Percentiles rank a stretch among this genome's conserved stretches.
Evolutionary conservation across 371 early-diverging fungal species (phyloP).

Genomic region (Capniomyces stellatus): DNA sequence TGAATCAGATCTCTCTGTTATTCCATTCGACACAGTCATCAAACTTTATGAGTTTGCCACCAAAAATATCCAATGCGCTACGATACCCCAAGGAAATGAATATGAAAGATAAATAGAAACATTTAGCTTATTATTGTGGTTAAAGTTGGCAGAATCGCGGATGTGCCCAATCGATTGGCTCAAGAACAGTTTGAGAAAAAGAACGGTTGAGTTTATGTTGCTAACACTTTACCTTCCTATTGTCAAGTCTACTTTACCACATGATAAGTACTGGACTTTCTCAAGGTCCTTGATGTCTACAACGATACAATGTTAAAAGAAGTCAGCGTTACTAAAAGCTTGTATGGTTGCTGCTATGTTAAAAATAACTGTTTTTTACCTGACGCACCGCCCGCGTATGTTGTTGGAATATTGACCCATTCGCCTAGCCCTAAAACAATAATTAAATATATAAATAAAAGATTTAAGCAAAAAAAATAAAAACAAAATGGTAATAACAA

Average conservation of each 20-base stretch:
- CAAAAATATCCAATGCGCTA: constrained; percentile 94
- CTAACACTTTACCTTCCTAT: constrained; percentile 58
- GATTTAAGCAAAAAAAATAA: too few species aligned
- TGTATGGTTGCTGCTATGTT: background rate
- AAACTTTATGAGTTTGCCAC: constrained; percentile 67
- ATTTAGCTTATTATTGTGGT: too few species aligned
- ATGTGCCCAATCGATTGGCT: too few species aligned
- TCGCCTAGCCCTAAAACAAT: constrained; percentile 35
- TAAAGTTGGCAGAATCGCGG: too few species aligned
- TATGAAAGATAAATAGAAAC: too few species aligned
- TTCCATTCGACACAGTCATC: constrained; percentile 69
- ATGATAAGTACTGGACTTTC: constrained; percentile 57
- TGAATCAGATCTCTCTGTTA: too few species aligned
- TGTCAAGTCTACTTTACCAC: constrained; percentile 80
- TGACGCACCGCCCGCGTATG: constrained; percentile 86
- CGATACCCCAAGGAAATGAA: background rate
- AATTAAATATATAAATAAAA: too few species aligned
- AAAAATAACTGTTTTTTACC: constrained; percentile 29
- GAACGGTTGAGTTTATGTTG: too few species aligned
- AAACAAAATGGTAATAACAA: constrained; percentile 3
- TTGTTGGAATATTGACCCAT: constrained; percentile 79
- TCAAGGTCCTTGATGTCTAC: constrained; percentile 40
- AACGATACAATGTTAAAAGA: background rate
- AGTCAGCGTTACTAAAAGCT: background rate
- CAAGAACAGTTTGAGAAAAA: too few species aligned